phyloP scores from a whole-genome alignment of 192 early-diverging fungal species.

The Coemansia asiatica region DNA sequence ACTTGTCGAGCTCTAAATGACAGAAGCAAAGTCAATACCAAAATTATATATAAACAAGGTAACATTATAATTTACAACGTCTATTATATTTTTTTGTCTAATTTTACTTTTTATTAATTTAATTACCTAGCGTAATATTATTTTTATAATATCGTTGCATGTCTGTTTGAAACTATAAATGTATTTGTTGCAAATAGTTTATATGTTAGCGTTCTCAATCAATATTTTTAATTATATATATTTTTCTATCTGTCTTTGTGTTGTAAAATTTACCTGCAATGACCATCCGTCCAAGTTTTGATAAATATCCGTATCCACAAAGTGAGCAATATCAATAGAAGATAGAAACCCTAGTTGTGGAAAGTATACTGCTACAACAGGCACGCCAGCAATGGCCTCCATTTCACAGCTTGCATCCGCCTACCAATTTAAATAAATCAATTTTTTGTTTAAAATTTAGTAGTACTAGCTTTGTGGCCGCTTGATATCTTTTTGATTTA shows the following conservation, averaged over 20 bases:
- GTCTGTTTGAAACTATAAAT: slow-evolving; percentile 47
- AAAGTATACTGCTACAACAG: slow-evolving; percentile 44
- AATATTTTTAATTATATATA: not conserved
- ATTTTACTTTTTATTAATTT: not conserved
- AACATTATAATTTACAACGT: not conserved
- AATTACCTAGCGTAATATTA: slow-evolving; percentile 26
- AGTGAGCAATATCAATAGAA: slow-evolving; percentile 25
- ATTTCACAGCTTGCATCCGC: slow-evolving; percentile 31
- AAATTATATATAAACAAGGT: no score
- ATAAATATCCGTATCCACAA: not conserved
- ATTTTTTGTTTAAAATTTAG: no score
- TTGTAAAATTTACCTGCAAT: slow-evolving; percentile 18
- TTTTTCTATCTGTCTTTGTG: not conserved
- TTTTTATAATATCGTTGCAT: slow-evolving; percentile 51
- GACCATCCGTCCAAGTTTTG: slow-evolving; percentile 17
- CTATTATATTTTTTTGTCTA: not conserved
- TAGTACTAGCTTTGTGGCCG: no score
- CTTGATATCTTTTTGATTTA: not conserved
- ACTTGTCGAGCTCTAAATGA: slow-evolving; percentile 68
- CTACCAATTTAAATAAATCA: slow-evolving; percentile 15
- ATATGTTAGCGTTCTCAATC: not conserved
- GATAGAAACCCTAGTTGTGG: slow-evolving; percentile 53
- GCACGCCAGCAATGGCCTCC: slow-evolving; percentile 23
- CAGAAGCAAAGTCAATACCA: no score
- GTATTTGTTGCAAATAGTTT: not conserved